Evolutionary conservation across 2,329 filamentous ascomycete genomes (phyloP).

Genomic region (Rhynchosporium secalis): DNA sequence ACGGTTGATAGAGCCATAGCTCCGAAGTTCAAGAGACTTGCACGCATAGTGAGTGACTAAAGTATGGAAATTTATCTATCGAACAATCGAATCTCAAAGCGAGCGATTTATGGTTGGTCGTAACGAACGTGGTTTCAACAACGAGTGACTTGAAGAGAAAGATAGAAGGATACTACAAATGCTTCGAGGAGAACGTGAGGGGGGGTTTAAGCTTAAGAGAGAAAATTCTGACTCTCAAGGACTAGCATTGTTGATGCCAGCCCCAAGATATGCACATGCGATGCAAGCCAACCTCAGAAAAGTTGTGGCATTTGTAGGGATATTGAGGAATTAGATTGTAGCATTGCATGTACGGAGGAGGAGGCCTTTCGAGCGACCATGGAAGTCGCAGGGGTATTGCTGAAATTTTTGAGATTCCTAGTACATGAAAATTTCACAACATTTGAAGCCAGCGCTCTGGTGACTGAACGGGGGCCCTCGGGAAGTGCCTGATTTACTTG

Average conservation of each 20-base stretch:
- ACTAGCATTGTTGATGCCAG: slow-evolving; percentile 1
- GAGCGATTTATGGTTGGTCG: neutral
- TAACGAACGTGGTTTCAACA: slow-evolving; percentile 17
- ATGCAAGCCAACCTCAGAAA: neutral
- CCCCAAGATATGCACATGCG: neutral
- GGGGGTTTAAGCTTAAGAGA: neutral
- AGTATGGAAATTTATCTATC: neutral
- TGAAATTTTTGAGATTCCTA: neutral
- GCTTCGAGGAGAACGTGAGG: slow-evolving; percentile 5
- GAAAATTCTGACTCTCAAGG: slow-evolving; percentile 2
- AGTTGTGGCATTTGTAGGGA: slow-evolving; percentile 3
- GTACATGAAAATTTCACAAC: neutral
- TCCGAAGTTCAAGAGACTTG: slow-evolving; percentile 20
- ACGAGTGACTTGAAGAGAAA: slow-evolving; percentile 1
- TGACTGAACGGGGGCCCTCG: too few species aligned
- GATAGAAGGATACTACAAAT: neutral
- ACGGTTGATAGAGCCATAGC: slow-evolving; percentile 26
- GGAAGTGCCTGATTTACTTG: too few species aligned
- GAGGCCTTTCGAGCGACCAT: neutral
- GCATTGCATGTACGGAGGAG: slow-evolving; percentile 4
- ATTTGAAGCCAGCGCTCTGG: neutral
- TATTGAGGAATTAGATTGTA: slow-evolving; percentile 5
- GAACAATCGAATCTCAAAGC: neutral
- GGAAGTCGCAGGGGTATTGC: neutral
- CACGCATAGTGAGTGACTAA: slow-evolving; percentile 27